Percentiles rank a stretch among this genome's conserved stretches.
These are phyloP conservation scores for Myxozyma nipponensis DNA, from an alignment of 805 yeast genomes.

Conservation along the genomic window DNA sequence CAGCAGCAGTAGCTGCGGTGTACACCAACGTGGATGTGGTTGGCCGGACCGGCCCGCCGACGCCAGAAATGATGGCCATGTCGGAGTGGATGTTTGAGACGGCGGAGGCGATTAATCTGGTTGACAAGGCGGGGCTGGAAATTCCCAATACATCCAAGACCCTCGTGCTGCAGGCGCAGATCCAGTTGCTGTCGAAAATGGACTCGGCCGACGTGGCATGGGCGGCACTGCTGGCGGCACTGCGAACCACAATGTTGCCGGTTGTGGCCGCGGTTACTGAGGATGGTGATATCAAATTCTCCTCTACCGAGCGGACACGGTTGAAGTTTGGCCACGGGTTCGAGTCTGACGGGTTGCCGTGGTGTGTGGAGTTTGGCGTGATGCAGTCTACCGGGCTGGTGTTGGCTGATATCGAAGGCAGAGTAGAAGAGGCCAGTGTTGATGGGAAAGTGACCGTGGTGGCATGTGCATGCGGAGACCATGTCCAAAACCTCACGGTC, in stretches of 20 bases:
- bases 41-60: slow-evolving; percentile 74
- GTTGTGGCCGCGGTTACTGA: slow-evolving; percentile 1
- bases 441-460: slow-evolving; percentile 16
- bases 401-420: slow-evolving; percentile 24
- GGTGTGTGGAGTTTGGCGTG: slow-evolving; percentile 24
- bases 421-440: slow-evolving; percentile 18
- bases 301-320: slow-evolving; percentile 2
- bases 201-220: slow-evolving; percentile 70
- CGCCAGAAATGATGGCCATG: slow-evolving; percentile 74
- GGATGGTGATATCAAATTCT: slow-evolving; percentile 3
- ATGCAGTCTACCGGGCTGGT: slow-evolving; percentile 6
- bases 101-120: slow-evolving; percentile 56
- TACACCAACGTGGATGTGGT: slow-evolving; percentile 20
- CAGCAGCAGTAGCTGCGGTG: slow-evolving; percentile 2
- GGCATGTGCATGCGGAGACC: not conserved
- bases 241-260: slow-evolving; percentile 57
- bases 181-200: slow-evolving; percentile 70
- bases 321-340: not conserved
- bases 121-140: slow-evolving; percentile 46
- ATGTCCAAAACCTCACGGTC: slow-evolving; percentile 4
- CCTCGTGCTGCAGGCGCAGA: slow-evolving; percentile 61
- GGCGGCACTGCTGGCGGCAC: slow-evolving; percentile 58
- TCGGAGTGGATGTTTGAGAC: slow-evolving; percentile 63
- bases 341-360: slow-evolving; percentile 9
- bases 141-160: slow-evolving; percentile 46